phyloP scores from a whole-genome alignment of 2,329 filamentous ascomycete genomes.

The Trichocomaceae sp. region DNA sequence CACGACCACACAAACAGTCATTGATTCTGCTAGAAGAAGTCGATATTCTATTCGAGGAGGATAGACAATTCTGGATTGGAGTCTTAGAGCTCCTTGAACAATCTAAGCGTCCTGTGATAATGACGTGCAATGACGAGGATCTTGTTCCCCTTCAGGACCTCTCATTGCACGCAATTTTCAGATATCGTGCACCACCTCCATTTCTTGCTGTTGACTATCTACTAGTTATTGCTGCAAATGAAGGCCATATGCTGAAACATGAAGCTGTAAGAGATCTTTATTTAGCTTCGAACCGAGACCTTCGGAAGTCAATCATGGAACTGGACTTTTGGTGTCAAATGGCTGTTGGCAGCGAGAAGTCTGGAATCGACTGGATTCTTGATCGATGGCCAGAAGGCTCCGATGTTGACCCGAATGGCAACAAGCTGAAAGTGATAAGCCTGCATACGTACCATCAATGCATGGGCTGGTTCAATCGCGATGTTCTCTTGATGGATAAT shows the following conservation, averaged over 20 bases:
- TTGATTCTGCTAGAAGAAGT: constrained; percentile 91
- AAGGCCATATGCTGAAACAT: constrained; percentile 73
- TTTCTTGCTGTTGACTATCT: constrained; percentile 72
- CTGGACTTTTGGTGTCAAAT: constrained; percentile 97
- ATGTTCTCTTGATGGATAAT: constrained; percentile 42
- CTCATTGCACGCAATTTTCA: constrained; percentile 77
- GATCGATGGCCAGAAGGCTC: constrained; percentile 66
- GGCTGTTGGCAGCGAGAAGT: constrained; percentile 79
- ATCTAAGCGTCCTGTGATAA: constrained; percentile 85
- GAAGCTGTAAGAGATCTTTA: constrained; percentile 65
- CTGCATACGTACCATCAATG: constrained; percentile 67
- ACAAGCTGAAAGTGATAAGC: constrained; percentile 71
- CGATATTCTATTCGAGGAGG: constrained; percentile 89
- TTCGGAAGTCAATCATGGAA: constrained; percentile 75
- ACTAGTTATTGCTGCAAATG: constrained; percentile 73
- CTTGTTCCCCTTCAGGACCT: constrained; percentile 68
- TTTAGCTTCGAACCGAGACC: constrained; percentile 59
- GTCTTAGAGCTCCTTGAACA: constrained; percentile 69
- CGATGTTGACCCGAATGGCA: constrained; percentile 61
- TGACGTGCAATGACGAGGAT: constrained; percentile 91
- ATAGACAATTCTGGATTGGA: constrained; percentile 89
- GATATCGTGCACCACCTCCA: constrained; percentile 60
- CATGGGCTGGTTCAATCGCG: constrained; percentile 69
- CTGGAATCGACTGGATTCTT: constrained; percentile 85
- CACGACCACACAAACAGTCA: constrained; percentile 71